Base-by-base conservation (phyloP, 495 filamentous ascomycete genomes). In the Apiosordaria backusii region DNA sequence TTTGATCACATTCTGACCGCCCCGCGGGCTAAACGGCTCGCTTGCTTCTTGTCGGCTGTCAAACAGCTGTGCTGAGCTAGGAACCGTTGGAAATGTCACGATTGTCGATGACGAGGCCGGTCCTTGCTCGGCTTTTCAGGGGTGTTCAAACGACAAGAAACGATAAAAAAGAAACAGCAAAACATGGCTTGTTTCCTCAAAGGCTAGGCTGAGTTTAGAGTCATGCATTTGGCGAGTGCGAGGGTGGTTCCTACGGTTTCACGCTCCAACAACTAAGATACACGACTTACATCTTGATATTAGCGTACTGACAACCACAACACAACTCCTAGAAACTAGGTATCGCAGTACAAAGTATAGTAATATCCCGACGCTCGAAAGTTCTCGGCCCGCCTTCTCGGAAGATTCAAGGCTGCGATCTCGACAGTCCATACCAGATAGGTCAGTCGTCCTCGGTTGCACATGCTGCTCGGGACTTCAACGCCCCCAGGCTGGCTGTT, bases 401-500 rank as follows among this genome's bases (percentile, higher is more conserved):
- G 27, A 45, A 61, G n/a, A 40, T 25, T 21, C 59, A 5, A 35
- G 26, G 26, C 59, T 21, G 25, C 59, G 9, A 21, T 40, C 10
- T 61, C 15, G 9, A 21, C 19, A 23, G 52, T 21, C 18, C 52
- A 15, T 19, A 26, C 26, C 25, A 18, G 59, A 61, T 21, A 23
- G 45, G 29, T 40, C 27, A 6, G 29, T 61, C 27, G 54, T 15
- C 24, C 62, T 61, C 27, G n/a, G 54, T 53, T 58, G 54, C 60
- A 60, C 29, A 58, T 67, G 61, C 61, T 71, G 69, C 61, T 63
- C 55, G 60, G 69, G 24, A 61, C 61, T 62, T 60, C 60, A 61
- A 64, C 50, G 27, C 40, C 29, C 53, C 65, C 65, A 59, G 7
- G n/a, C 52, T 55, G n/a, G 52, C 22, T 55, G n/a, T 3, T 40